These are phyloP conservation scores for Halophytophthora batemanensis DNA, from an alignment of 352 stramenopile species.

Conservation along the genomic window DNA sequence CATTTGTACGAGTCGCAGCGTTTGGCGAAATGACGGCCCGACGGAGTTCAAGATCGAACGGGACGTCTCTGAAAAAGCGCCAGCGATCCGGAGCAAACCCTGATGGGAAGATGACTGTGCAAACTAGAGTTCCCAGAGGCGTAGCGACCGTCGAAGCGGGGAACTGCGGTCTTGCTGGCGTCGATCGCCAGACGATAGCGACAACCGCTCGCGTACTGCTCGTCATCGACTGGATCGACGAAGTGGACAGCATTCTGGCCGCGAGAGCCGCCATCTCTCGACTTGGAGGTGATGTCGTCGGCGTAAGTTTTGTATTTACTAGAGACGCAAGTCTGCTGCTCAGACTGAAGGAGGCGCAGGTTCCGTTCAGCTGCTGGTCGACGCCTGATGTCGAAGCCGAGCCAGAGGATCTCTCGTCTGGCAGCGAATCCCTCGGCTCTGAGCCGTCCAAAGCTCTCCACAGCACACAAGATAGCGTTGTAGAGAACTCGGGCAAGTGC, in stretches of 20 bases:
- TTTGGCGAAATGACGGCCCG: slow-evolving; percentile 38
- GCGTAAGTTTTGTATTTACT: slow-evolving; percentile 43
- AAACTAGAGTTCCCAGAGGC: slow-evolving; percentile 18
- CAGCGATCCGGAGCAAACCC: slow-evolving; percentile 5
- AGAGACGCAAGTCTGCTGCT: slow-evolving; percentile 33
- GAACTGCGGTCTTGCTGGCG: slow-evolving; percentile 19
- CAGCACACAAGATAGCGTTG: slow-evolving; percentile 10
- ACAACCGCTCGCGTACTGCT: slow-evolving; percentile 23
- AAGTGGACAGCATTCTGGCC: slow-evolving; percentile 38
- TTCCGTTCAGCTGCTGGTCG: slow-evolving; percentile 50
- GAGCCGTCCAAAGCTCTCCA: slow-evolving; percentile 6
- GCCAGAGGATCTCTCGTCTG: slow-evolving; percentile 11
- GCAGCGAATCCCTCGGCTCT: not conserved
- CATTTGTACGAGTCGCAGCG: slow-evolving; percentile 17
- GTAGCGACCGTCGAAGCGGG: slow-evolving; percentile 23
- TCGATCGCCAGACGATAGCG: slow-evolving; percentile 26
- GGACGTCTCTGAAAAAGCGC: slow-evolving; percentile 4
- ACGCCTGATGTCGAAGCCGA: slow-evolving; percentile 32
- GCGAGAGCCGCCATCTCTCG: slow-evolving; percentile 36
- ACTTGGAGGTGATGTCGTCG: slow-evolving; percentile 45
- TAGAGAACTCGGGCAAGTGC: slow-evolving; percentile 15
- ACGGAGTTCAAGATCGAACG: slow-evolving; percentile 9
- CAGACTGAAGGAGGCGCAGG: slow-evolving; percentile 33
- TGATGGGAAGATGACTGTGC: slow-evolving; percentile 5
- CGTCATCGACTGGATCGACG: slow-evolving; percentile 57